Evolutionary conservation across 345 rosid species (phyloP).

Genomic region (Aegle marmelos): DNA sequence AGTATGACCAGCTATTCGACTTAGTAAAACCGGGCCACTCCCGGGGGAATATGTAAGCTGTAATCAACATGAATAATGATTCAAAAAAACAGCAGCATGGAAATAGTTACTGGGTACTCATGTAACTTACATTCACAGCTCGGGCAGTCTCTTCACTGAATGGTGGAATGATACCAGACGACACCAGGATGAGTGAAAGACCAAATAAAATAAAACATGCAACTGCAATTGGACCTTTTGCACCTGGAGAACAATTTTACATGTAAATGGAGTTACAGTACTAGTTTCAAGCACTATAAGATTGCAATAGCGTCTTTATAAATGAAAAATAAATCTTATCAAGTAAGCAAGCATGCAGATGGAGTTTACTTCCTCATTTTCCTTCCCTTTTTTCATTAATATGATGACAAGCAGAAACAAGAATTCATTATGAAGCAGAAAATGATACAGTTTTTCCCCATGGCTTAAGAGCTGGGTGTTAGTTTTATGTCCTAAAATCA

Average conservation of each 20-base stretch:
- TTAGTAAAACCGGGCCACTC: not conserved
- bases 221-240: conserved; percentile 52
- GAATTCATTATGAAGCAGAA: not conserved
- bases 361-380: not conserved
- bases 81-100: not conserved
- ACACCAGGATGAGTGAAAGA: conserved; percentile 52
- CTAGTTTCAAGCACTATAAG: not conserved
- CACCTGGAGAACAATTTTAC: conserved; percentile 47
- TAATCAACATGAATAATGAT: not conserved
- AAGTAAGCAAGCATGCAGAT: not conserved
- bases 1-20: not conserved
- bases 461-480: not conserved
- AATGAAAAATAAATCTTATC: not conserved
- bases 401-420: not conserved
- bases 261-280: conserved; percentile 8
- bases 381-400: not conserved
- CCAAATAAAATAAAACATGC: conserved; percentile 45
- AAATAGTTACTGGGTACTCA: not conserved
- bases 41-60: not conserved
- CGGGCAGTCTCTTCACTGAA: conserved; percentile 75
- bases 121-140: conserved; percentile 76
- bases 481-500: not conserved
- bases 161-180: conserved; percentile 64
- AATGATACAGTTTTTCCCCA: not conserved
- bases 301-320: not conserved